phyloP scores from a whole-genome alignment of 257 asterid species.

The Penstemon eatonii region DNA sequence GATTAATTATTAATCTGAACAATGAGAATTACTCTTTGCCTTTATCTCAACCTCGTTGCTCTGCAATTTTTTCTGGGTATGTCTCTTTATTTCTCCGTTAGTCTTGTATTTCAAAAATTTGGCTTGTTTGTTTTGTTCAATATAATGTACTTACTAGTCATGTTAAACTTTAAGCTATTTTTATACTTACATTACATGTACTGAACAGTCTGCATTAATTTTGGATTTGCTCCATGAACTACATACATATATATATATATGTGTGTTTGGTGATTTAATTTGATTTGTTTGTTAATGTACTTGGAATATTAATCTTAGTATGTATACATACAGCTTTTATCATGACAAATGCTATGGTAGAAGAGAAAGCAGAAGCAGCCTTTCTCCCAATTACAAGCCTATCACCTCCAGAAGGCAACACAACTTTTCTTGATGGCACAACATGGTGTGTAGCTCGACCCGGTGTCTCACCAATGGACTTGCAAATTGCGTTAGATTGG shows the following conservation, averaged over 20 bases:
- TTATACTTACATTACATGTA: background rate
- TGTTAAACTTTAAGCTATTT: no score
- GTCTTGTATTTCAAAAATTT: background rate
- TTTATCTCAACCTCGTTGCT: conserved; percentile 30
- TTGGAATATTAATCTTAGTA: background rate
- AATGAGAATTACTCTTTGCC: conserved; percentile 31
- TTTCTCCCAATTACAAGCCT: conserved; percentile 27
- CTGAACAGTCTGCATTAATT: background rate
- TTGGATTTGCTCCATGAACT: no score
- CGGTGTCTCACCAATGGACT: conserved; percentile 46
- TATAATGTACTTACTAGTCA: no score
- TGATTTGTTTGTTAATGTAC: background rate
- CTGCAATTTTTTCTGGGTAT: conserved; percentile 38
- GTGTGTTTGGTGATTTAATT: no score
- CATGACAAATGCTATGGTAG: conserved; percentile 32
- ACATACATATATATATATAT: no score
- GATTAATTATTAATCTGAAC: background rate
- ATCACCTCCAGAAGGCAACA: conserved; percentile 74
- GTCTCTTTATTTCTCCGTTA: background rate
- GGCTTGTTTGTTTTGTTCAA: background rate
- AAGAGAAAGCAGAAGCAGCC: conserved; percentile 54
- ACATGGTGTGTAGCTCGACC: conserved; percentile 79
- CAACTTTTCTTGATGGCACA: conserved; percentile 70
- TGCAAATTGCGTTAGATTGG: conserved; percentile 81
- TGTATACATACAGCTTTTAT: no score